A percentile compares a stretch with the other conserved stretches of the same genome.
Conservation (phyloP, 495 filamentous ascomycete species). For the Neurospora sp. region DNA sequence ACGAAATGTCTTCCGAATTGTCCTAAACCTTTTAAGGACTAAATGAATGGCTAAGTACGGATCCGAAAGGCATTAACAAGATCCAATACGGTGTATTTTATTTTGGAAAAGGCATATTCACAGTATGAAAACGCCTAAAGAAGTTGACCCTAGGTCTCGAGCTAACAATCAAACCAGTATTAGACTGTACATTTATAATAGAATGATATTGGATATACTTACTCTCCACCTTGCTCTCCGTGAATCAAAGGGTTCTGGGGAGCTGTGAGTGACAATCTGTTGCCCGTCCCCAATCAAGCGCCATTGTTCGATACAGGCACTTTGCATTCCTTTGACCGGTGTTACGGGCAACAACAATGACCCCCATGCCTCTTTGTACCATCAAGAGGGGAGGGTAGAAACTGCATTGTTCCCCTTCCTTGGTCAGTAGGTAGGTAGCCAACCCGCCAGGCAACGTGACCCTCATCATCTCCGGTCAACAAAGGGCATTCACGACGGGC, state of each 20-base stretch:
- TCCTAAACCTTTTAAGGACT: no score
- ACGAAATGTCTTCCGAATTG: no score
- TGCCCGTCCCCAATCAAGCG: neutral
- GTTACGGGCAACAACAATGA: neutral
- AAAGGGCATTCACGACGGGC: neutral
- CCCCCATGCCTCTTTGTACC: neutral
- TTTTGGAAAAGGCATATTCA: no score
- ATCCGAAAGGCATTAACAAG: no score
- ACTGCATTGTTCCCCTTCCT: neutral
- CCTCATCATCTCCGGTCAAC: neutral
- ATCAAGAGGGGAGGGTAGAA: neutral
- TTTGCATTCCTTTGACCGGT: neutral
- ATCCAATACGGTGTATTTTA: no score
- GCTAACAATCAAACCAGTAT: no score
- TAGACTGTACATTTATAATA: neutral
- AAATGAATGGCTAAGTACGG: no score
- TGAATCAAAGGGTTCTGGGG: neutral
- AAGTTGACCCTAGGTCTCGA: no score
- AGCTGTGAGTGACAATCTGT: neutral
- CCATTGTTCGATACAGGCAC: neutral
- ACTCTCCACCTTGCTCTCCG: neutral
- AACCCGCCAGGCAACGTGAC: neutral
- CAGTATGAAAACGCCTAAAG: no score
- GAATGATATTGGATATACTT: neutral
- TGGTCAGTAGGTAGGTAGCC: no score